Base-by-base conservation (phyloP, 306 rosid genomes). In the Cotoneaster glaucophyllus region DNA sequence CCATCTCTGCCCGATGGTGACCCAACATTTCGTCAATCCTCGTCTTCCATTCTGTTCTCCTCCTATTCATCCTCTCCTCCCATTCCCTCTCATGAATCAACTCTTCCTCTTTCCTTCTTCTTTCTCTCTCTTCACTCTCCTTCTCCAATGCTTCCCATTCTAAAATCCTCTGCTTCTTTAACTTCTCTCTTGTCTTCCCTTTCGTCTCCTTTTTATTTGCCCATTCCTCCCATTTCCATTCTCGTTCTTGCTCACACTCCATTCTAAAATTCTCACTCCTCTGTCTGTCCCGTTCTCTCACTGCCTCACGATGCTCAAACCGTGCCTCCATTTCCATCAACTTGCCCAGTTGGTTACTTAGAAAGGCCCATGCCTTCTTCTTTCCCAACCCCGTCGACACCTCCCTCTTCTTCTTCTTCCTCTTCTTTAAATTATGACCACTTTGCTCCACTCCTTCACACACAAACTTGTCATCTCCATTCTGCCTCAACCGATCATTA, bases 1-100 rank as follows among this genome's bases (percentile, higher is more conserved):
- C 90, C 93, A 90, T 95, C 84, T 92, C 98, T 0, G 74, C 97
- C 3, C 91, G 85, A 82, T 95, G 98, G 73, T 88, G 96, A 79
- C 73, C 85, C 81, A 89, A 83, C 90, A 87, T 82, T 64, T 87
- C 92, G 26, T 92, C 96, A 26, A 95, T 83, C 91, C 98, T 85
- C 84, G 84, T 88, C 93, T 86, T 92, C 97, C 97, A 89, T 64
- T 92, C 97, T 26, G 78, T 65, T 77, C 97, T 84, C 82, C 90
- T 88, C 82, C 87, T 86, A 37, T 85, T 88, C 88, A 86, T 90
- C 78, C 97, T 85, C 76, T 90, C 98, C 77, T 92, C 96, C 88
- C 90, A 86, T 76, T 92, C 93, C 84, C 91, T 85, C 76, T 86
- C 92, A 14, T 70, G 83, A 77, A 80, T 73, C 74, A 91, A 81